Evolutionary conservation across 2,329 filamentous ascomycete species (phyloP), one percentile per base, ranked within the genome.

Genomic region (Hypoxylon sp.): DNA sequence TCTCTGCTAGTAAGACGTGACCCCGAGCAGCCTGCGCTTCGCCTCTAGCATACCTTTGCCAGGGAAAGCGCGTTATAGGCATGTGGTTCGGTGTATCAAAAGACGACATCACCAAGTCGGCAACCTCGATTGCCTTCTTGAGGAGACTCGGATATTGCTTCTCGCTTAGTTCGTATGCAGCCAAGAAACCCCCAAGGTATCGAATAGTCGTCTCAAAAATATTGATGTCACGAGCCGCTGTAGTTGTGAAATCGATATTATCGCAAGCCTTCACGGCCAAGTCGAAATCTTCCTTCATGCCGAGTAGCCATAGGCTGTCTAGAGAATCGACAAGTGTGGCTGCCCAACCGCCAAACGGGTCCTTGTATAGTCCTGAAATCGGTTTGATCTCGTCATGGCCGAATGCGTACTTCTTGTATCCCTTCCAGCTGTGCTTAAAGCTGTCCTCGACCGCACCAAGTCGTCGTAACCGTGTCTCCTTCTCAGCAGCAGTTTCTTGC

Each of bases 231-330:
- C 78, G 75, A 43, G 78, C 71, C 5, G 77, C 76, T 0, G 87
- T 85, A 1, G 78, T 82, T 1, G 85, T 84, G 74, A 91, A 92
- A 74, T 91, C 88, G 55, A 92, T 87, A 67, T 72, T 71, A 12
- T 84, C 80, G 5, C 88, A 84, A 1, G 86, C 87, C 55, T 82
- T 79, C 2, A 90, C 86, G 1, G 90, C 89, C 69, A 86, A 82
- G 30, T 87, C 82, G 72, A 92, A 93, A 62, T 92, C 90, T 0
- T 85, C 80, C 66, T 83, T 84, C 74, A 92, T 70, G 3, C 85
- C 90, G 85, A 92, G 88, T 68, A 92, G 90, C 89, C 90, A 92
- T 12, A 93, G 80, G n/a, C 88, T 88, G 74, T 92, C 90, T 55
- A 91, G 81, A 2, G 87, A 80, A 74, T 91, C 89, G n/a, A 91